Evolutionary conservation across 1,139 yeast species (phyloP).

Genomic region (Taphrina deformans): DNA sequence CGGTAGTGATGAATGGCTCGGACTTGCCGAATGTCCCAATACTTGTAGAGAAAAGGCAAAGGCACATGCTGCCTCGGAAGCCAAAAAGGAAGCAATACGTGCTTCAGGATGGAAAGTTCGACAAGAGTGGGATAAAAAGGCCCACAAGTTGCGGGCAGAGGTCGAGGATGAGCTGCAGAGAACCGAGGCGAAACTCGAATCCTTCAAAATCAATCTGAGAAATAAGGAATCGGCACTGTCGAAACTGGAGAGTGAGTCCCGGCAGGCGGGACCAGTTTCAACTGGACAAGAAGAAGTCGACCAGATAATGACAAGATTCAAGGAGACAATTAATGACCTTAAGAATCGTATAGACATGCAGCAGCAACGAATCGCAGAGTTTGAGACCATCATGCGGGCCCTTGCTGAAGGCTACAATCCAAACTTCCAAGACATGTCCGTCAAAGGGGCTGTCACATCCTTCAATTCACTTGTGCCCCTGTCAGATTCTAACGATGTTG

Average conservation of each 20-base stretch:
- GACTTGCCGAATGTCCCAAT: constrained; percentile 55
- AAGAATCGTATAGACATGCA: constrained; percentile 43
- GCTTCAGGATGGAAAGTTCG: constrained; percentile 9
- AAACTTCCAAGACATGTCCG: constrained; percentile 86
- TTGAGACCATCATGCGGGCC: constrained; percentile 48
- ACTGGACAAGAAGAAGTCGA: constrained; percentile 30
- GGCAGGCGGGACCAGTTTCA: neutral
- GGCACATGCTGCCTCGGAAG: constrained; percentile 40
- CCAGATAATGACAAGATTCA: constrained; percentile 26
- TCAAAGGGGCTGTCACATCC: constrained; percentile 64
- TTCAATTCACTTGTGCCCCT: constrained; percentile 49
- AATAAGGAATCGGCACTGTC: constrained; percentile 17
- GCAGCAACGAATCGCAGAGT: constrained; percentile 40
- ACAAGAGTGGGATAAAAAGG: constrained; percentile 18
- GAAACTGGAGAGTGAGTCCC: neutral
- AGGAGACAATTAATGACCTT: constrained; percentile 40
- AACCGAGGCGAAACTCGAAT: constrained; percentile 22
- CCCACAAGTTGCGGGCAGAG: constrained; percentile 24
- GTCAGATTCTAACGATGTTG: neutral
- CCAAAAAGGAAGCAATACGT: constrained; percentile 16
- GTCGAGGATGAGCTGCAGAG: constrained; percentile 14
- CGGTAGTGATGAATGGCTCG: constrained; percentile 77
- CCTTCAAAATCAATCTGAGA: constrained; percentile 5
- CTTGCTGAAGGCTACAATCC: constrained; percentile 71
- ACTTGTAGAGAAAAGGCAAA: constrained; percentile 57